These are phyloP conservation scores for Serpula lacrymans DNA, from an alignment of 768 basidiomycete species.

Conservation along the genomic window DNA sequence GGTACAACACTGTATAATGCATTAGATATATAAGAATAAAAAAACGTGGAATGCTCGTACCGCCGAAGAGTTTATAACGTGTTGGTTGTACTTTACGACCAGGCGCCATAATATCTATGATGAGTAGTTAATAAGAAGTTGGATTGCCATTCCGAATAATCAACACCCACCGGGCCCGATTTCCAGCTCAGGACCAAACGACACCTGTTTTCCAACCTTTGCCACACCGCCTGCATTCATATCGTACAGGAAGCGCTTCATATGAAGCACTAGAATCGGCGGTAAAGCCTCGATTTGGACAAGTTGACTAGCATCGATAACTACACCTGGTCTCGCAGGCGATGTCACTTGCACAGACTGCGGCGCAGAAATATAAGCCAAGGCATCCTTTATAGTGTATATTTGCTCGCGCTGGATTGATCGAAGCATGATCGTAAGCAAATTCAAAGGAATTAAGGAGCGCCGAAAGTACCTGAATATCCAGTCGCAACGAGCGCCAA, in stretches of 20 bases:
- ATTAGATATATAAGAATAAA: not conserved
- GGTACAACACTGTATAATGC: slow-evolving; percentile 67
- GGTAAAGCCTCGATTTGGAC: slow-evolving; percentile 81
- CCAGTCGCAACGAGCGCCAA: slow-evolving; percentile 84
- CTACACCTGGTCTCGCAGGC: slow-evolving; percentile 50
- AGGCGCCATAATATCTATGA: slow-evolving; percentile 60
- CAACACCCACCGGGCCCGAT: slow-evolving; percentile 58
- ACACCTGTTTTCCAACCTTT: slow-evolving; percentile 81
- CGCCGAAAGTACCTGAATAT: slow-evolving; percentile 67
- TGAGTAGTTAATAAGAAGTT: not conserved
- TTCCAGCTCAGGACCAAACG: slow-evolving; percentile 74
- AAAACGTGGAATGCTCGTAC: slow-evolving; percentile 37
- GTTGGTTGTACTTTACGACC: slow-evolving; percentile 43
- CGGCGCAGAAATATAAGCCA: slow-evolving; percentile 72
- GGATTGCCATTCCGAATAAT: not conserved
- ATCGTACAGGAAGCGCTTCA: slow-evolving; percentile 92
- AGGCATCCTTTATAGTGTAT: slow-evolving; percentile 77
- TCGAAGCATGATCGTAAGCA: not conserved
- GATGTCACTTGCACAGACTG: slow-evolving; percentile 76
- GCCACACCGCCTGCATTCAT: slow-evolving; percentile 69
- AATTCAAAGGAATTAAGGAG: no score
- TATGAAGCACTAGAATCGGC: slow-evolving; percentile 79
- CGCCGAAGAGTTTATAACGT: slow-evolving; percentile 82
- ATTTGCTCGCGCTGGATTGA: slow-evolving; percentile 64
- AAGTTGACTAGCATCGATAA: slow-evolving; percentile 70